These are phyloP conservation scores for Geopyxis carbonaria DNA, from an alignment of 495 filamentous ascomycete species.

Conservation along the genomic window DNA sequence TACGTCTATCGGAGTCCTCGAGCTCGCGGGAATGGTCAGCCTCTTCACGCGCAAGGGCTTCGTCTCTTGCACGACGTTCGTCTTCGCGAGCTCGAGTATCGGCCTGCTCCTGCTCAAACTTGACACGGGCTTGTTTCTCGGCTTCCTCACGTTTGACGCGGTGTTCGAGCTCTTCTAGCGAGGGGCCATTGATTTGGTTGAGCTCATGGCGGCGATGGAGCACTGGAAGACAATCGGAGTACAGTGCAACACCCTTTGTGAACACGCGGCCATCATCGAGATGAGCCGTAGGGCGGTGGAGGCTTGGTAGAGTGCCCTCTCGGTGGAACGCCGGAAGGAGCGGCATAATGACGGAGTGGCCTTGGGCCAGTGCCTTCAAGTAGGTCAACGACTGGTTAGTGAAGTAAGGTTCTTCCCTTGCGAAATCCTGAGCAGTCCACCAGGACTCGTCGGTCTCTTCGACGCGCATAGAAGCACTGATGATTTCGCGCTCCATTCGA, in stretches of 20 bases:
- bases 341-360: conserved; percentile 29
- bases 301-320: conserved; percentile 28
- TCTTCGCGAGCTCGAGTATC: too few relatives aligned
- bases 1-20: conserved; percentile 2
- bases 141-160: conserved; percentile 3
- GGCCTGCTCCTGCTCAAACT: too few relatives aligned
- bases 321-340: conserved; percentile 40
- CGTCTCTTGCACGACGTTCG: too few relatives aligned
- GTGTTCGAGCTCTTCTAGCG: not conserved
- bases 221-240: conserved; percentile 38
- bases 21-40: not conserved
- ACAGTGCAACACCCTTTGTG: conserved; percentile 35
- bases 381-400: conserved; percentile 12
- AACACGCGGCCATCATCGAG: conserved; percentile 41
- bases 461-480: conserved; percentile 37
- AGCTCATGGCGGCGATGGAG: conserved; percentile 35
- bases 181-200: conserved; percentile 10
- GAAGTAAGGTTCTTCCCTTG: conserved; percentile 19
- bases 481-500: conserved; percentile 44
- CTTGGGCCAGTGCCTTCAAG: conserved; percentile 7
- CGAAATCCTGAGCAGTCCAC: conserved; percentile 33
- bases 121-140: not conserved
- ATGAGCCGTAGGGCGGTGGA: conserved; percentile 26
- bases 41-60: not conserved
- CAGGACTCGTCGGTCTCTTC: conserved; percentile 29